Evolutionary conservation across 495 filamentous ascomycete species (phyloP).

Genomic region (Penicillium taxi): DNA sequence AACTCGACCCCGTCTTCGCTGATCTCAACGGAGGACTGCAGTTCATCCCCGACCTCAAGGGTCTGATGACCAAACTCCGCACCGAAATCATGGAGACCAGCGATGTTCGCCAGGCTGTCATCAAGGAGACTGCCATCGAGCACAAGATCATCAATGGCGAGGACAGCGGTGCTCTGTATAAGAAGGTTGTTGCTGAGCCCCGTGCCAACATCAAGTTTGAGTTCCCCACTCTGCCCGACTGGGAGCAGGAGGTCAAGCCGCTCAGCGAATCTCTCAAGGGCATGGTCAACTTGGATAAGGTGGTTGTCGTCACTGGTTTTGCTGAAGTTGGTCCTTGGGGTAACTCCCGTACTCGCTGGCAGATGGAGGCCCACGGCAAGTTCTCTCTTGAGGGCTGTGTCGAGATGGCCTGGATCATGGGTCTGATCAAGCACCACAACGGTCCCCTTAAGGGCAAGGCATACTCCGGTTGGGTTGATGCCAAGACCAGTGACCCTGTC

Average conservation of each 20-base stretch:
- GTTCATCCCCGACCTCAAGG: slow-evolving; percentile 95
- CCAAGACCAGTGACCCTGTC: slow-evolving; percentile 87
- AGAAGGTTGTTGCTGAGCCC: slow-evolving; percentile 84
- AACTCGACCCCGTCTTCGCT: slow-evolving; percentile 89
- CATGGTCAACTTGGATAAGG: slow-evolving; percentile 97
- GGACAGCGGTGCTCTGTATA: slow-evolving; percentile 83
- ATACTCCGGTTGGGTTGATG: slow-evolving; percentile 96
- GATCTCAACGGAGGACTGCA: slow-evolving; percentile 97
- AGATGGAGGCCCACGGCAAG: slow-evolving; percentile 95
- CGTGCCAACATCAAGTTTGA: slow-evolving; percentile 96
- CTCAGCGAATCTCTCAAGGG: slow-evolving; percentile 82
- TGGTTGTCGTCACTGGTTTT: slow-evolving; percentile 95
- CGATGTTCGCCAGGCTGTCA: slow-evolving; percentile 87
- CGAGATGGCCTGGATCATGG: slow-evolving; percentile 99
- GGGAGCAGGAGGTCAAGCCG: slow-evolving; percentile 83
- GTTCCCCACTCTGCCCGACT: slow-evolving; percentile 83
- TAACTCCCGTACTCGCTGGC: slow-evolving; percentile 95
- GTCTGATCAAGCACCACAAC: slow-evolving; percentile 96
- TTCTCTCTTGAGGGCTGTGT: slow-evolving; percentile 98
- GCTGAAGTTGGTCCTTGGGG: slow-evolving; percentile 96
- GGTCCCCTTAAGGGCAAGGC: slow-evolving; percentile 95
- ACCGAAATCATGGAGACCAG: slow-evolving; percentile 90
- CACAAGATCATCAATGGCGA: slow-evolving; percentile 97
- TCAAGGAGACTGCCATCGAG: slow-evolving; percentile 91
- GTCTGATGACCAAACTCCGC: slow-evolving; percentile 79